A percentile compares a stretch with the other conserved stretches of the same genome.
Conservation (phyloP, 352 stramenopile species). For the Peronospora belbahrii region DNA sequence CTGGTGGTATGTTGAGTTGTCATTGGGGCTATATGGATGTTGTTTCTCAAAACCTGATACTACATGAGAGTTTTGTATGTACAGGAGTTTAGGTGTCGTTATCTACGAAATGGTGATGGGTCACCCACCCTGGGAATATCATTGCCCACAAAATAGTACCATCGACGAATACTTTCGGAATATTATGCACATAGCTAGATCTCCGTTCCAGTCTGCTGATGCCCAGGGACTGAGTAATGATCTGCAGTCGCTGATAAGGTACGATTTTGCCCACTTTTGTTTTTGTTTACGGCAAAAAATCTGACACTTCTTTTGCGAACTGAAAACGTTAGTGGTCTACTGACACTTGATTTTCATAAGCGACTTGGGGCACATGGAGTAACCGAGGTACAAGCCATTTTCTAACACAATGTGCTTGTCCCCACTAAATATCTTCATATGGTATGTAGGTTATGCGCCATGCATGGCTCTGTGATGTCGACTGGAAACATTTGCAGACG, state of each 20-base stretch:
- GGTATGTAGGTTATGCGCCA: conserved; percentile 45
- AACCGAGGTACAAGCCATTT: conserved; percentile 16
- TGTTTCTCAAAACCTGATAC: neutral
- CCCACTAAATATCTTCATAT: neutral
- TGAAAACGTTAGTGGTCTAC: conserved; percentile 9
- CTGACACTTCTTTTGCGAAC: neutral
- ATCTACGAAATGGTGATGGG: conserved; percentile 69
- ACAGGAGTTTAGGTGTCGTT: conserved; percentile 62
- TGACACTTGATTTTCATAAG: conserved; percentile 29
- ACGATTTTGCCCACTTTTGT: neutral
- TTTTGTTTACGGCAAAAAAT: neutral
- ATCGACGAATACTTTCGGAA: conserved; percentile 27
- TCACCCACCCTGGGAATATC: conserved; percentile 62
- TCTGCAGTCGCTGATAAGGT: conserved; percentile 30
- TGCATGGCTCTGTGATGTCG: conserved; percentile 48
- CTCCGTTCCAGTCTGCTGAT: conserved; percentile 2
- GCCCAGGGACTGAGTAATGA: conserved; percentile 9
- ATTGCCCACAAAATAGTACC: conserved; percentile 19
- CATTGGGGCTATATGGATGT: neutral
- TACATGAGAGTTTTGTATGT: neutral
- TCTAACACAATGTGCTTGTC: neutral
- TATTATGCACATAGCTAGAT: conserved; percentile 17
- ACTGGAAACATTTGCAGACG: conserved; percentile 33
- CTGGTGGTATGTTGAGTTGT: conserved; percentile 49
- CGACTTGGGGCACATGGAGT: conserved; percentile 37